Conservation (phyloP, 2,329 filamentous ascomycete species). For the Zasmidium angulare region DNA sequence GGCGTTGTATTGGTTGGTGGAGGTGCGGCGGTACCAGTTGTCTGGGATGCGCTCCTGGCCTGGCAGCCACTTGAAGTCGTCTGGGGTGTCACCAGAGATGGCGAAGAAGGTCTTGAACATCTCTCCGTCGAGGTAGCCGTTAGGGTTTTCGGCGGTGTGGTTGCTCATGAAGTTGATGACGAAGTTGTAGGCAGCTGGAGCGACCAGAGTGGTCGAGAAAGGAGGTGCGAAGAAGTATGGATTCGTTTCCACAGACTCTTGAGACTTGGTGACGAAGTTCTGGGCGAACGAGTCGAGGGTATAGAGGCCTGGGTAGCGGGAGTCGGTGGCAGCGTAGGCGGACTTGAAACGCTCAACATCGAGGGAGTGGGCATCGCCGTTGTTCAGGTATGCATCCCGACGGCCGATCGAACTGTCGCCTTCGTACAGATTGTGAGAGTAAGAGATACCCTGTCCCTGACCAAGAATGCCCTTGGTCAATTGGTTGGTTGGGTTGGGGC, state of each 20-base stretch:
- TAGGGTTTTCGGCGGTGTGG: conserved; percentile 23
- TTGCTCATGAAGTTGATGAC: conserved; percentile 30
- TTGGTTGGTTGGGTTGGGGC: conserved; percentile 12
- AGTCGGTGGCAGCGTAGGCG: conserved; percentile 22
- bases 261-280: conserved; percentile 11
- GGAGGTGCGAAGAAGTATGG: conserved; percentile 34
- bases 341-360: conserved; percentile 19
- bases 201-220: conserved; percentile 26
- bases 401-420: conserved; percentile 31
- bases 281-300: conserved; percentile 22
- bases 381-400: conserved; percentile 27
- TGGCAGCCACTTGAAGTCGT: conserved; percentile 14
- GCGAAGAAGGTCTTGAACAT: conserved; percentile 27
- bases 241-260: conserved; percentile 31
- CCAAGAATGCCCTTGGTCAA: conserved; percentile 18
- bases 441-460: conserved; percentile 26
- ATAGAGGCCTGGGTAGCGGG: conserved; percentile 11
- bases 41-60: conserved; percentile 27
- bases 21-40: conserved; percentile 24
- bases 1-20: conserved; percentile 18
- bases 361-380: conserved; percentile 25
- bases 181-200: conserved; percentile 28
- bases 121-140: conserved; percentile 24
- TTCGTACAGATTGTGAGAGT: conserved; percentile 39
- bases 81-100: conserved; percentile 16